phyloP scores from a whole-genome alignment of 441 rosid species.

The Corymbia citriodora region DNA sequence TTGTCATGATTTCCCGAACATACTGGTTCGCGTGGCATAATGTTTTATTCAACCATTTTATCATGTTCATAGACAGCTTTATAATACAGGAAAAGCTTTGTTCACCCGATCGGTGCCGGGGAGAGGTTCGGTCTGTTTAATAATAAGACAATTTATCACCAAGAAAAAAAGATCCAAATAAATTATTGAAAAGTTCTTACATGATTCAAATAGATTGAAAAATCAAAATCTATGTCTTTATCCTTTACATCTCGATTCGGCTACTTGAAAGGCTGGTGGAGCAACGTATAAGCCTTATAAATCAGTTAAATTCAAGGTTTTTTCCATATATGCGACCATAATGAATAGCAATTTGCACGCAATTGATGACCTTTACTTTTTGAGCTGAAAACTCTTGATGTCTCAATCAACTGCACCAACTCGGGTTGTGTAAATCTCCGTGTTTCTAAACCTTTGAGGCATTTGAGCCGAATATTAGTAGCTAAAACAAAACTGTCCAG shows the following conservation, averaged over 20 bases:
- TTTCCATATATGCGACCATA: background rate
- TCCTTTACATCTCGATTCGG: background rate
- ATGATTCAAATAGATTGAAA: background rate
- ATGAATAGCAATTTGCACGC: background rate
- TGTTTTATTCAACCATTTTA: background rate
- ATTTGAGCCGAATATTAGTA: background rate
- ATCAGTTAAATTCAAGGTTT: background rate
- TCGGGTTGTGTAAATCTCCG: background rate
- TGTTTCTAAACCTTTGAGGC: background rate
- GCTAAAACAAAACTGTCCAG: slow-evolving; percentile 46
- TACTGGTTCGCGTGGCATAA: background rate
- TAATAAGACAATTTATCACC: background rate
- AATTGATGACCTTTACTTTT: background rate
- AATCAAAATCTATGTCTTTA: background rate
- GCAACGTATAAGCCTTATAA: background rate
- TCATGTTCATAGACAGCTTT: background rate
- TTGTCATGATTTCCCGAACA: background rate
- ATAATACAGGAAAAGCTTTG: too few species aligned
- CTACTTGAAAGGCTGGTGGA: background rate
- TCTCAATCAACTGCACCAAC: background rate
- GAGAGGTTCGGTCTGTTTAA: background rate
- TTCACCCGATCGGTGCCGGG: background rate
- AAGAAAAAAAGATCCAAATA: background rate
- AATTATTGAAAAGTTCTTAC: background rate
- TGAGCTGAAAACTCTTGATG: background rate